Evolutionary conservation across 1,284 basidiomycete species (phyloP), one percentile per base, ranked within the genome.

Genomic region (Macrocystidia cucumis): DNA sequence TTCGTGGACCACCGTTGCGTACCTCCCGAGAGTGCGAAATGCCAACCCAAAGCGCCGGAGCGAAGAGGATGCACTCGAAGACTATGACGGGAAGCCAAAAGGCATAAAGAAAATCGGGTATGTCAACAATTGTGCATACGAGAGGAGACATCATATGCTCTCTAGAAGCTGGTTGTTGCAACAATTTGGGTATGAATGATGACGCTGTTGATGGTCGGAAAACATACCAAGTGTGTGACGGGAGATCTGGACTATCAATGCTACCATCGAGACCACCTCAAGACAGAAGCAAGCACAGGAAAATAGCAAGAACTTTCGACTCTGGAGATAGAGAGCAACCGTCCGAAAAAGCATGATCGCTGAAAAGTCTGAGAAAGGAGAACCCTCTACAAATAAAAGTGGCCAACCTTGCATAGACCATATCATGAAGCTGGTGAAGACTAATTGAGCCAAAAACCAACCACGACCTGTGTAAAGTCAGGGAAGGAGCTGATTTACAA

Each of bases 341-440:
- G 51, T 50, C 29, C 56, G 49, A 30, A 49, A 47, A 3, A 55
- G 26, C 43, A 57, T 51, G 20, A 52, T 42, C 17, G 37, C 55
- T 55, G 21, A 14, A 21, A 32, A 35, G 13, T 16, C n/a, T n/a
- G 22, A 31, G 19, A 34, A 17, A 16, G 25, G 1, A 13, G 9
- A 11, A n/a, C 13, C 13, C 14, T 8, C 9, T 19, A 19, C 23
- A 14, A 24, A 9, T 5, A 22, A 32, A 8, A 3, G 28, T 14
- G 29, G 9, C 49, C 19, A 23, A 54, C 54, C 45, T 42, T 55
- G 52, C 42, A 47, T 45, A 7, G 47, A 46, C 48, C 52, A 54
- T n/a, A 52, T 40, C 9, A 51, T 29, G n/a, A 49, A 21, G 13
- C 34, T 41, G 1, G 39, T 45, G 9, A 38, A 34, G 26, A 39